These are phyloP conservation scores for Xylariales sp. DNA, from an alignment of 2,329 filamentous ascomycete genomes.

Conservation along the genomic window DNA sequence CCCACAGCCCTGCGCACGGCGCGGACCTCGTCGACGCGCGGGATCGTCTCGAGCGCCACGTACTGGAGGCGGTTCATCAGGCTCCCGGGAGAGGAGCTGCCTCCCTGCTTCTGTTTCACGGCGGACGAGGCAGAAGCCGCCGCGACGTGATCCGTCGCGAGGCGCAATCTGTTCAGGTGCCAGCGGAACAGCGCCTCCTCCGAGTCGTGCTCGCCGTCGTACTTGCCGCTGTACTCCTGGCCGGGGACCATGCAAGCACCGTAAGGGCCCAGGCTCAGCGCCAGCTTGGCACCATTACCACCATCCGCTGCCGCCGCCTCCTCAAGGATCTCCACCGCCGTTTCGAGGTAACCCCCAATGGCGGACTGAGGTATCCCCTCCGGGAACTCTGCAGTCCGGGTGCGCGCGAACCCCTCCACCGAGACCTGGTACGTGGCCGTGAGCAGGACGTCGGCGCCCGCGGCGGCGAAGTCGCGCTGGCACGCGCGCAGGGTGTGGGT, in stretches of 20 bases:
- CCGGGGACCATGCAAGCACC: constrained; percentile 63
- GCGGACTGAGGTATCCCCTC: constrained; percentile 34
- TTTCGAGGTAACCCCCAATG: constrained; percentile 36
- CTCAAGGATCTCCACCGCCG: constrained; percentile 38
- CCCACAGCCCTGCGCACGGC: constrained; percentile 42
- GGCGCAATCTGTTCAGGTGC: constrained; percentile 49
- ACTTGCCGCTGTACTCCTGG: constrained; percentile 60
- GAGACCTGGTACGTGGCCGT: constrained; percentile 67
- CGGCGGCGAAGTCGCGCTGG: constrained; percentile 50
- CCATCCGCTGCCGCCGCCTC: constrained; percentile 22
- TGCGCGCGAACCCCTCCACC: constrained; percentile 49
- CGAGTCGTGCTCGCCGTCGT: constrained; percentile 44
- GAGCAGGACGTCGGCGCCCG: constrained; percentile 58
- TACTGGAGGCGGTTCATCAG: constrained; percentile 41
- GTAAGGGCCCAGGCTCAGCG: constrained; percentile 61
- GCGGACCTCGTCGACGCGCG: constrained; percentile 55
- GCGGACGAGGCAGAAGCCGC: no score
- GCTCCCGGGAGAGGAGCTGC: constrained; percentile 28
- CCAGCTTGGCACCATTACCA: constrained; percentile 30
- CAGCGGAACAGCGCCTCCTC: constrained; percentile 44
- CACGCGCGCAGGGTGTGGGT: constrained; percentile 46
- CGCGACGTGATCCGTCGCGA: no score
- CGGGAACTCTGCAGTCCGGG: constrained; percentile 35
- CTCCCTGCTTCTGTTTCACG: no score
- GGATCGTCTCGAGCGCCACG: constrained; percentile 63